These are phyloP conservation scores for Aspergillus kassunensis DNA, from an alignment of 495 filamentous ascomycete genomes.

Conservation along the genomic window DNA sequence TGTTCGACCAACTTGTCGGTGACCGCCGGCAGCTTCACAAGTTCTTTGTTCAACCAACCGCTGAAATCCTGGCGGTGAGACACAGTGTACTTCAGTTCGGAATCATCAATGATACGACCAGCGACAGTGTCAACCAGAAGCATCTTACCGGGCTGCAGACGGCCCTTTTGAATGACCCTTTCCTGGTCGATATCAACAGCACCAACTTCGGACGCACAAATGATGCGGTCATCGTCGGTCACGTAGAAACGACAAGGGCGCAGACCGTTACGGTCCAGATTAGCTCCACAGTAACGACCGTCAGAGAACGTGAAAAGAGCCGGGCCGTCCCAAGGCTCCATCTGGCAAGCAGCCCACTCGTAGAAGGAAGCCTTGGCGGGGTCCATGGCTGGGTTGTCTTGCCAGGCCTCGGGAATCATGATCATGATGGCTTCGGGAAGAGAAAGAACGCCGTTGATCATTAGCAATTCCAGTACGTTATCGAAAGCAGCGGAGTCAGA, in stretches of 20 bases:
- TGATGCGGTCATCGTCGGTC: conserved; percentile 95
- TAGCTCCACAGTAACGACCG: conserved; percentile 95
- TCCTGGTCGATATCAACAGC: conserved; percentile 91
- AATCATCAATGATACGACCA: conserved; percentile 93
- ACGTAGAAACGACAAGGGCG: conserved; percentile 98
- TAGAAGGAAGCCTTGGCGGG: conserved; percentile 97
- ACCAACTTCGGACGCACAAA: conserved; percentile 97
- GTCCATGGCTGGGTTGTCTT: conserved; percentile 89
- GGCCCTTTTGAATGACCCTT: conserved; percentile 88
- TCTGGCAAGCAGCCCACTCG: conserved; percentile 98
- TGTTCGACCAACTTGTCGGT: conserved; percentile 53
- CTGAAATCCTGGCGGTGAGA: conserved; percentile 81
- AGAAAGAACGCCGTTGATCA: conserved; percentile 95
- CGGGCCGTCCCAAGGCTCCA: conserved; percentile 99
- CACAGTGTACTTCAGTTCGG: conserved; percentile 88
- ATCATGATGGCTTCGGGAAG: conserved; percentile 98
- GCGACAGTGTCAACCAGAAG: conserved; percentile 93
- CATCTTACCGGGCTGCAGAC: conserved; percentile 95
- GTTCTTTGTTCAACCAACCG: conserved; percentile 81
- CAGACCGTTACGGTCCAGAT: conserved; percentile 96
- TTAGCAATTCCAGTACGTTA: conserved; percentile 92
- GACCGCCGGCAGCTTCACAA: conserved; percentile 78
- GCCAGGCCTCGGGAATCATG: conserved; percentile 99
- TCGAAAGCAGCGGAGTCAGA: conserved; percentile 99
- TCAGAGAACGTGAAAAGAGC: conserved; percentile 98